Base-by-base conservation (phyloP, 2,329 filamentous ascomycete species). In the Xylaria sp. region DNA sequence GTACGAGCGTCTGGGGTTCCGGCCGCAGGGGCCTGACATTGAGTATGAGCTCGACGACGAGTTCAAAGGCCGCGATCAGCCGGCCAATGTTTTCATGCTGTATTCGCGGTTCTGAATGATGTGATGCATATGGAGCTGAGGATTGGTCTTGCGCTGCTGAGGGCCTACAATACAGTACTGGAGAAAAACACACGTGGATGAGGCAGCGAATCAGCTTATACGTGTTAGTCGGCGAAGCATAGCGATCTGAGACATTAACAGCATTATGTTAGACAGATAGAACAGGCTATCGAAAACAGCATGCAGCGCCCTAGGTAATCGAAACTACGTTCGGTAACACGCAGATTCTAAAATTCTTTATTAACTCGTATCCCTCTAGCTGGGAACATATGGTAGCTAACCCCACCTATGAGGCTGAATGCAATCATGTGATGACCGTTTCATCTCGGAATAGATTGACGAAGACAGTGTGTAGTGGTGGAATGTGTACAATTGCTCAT, bases 41-140 rank as follows among this genome's bases (percentile, higher is more conserved):
- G 74, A 72, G 27, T 83, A 80, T 54, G 60, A 71, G 2, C 72
- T 81, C 19, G 81, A 83, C 52, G 74, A 74, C 2, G 76, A 81
- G 67, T 82, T 82, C 33, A 60, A 65, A 46, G 68, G 67, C 4
- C 71, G 75, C 21, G 61, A 70, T 0, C 61, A 70, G 43, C 81
- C 81, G 17, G 72, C 79, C 0, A 83, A 83, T 63, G 40, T 83
- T 0, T 83, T 84, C 38, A 78, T 83, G 74, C 74, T 7, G 31
- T 35, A 7, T 35, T 13, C 31, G 8, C 11, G 27, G n/a, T 3
- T 44, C 44, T 5, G 49, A 60, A 37, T 38, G 25, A 60, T 3
- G 9, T 4, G 8, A 43, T 27, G 47, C 19, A 33, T 51, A 4
- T 35, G 17, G 11, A 43, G 21, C 29, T 15, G 23, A 27, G 44